Evolutionary conservation across 139 green algal genomes (phyloP).

Genomic region (Chlorella sorokiniana): DNA sequence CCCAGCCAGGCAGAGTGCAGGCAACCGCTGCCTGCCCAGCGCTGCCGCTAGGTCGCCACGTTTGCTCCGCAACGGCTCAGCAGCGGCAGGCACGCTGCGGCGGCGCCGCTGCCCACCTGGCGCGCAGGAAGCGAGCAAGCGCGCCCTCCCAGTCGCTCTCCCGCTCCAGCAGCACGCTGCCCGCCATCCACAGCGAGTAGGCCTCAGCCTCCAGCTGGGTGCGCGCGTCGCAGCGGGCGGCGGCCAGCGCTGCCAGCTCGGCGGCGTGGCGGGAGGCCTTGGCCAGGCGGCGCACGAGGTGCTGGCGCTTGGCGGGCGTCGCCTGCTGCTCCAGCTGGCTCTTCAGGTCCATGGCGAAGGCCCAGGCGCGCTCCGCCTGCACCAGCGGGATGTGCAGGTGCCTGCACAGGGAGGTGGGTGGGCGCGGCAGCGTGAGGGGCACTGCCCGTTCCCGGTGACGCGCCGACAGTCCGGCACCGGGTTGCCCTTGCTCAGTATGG

Average conservation of each 20-base stretch:
- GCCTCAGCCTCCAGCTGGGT: constrained; percentile 85
- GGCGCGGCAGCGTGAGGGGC: neutral
- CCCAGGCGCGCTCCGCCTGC: constrained; percentile 86
- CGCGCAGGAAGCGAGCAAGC: constrained; percentile 67
- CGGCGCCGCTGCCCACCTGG: constrained; percentile 63
- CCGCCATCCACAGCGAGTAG: constrained; percentile 79
- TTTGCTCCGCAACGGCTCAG: no score
- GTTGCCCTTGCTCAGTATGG: neutral
- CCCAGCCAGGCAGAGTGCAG: no score
- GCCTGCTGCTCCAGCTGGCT: constrained; percentile 58
- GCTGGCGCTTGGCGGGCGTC: constrained; percentile 61
- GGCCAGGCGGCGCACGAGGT: constrained; percentile 69
- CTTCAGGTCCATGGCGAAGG: constrained; percentile 91
- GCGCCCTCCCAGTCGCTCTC: constrained; percentile 79
- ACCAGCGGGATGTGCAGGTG: constrained; percentile 87
- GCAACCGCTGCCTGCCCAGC: no score
- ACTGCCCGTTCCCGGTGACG: neutral
- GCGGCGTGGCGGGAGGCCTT: constrained; percentile 74
- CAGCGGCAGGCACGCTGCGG: neutral
- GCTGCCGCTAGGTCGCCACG: no score
- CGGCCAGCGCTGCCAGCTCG: constrained; percentile 61
- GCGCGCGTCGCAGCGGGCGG: constrained; percentile 59
- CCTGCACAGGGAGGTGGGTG: constrained; percentile 50
- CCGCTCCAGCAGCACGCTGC: constrained; percentile 78
- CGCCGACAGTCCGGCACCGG: no score